These are phyloP conservation scores for Sequoiadendron giganteum DNA, from an alignment of 75 land plant species.

Conservation along the genomic window DNA sequence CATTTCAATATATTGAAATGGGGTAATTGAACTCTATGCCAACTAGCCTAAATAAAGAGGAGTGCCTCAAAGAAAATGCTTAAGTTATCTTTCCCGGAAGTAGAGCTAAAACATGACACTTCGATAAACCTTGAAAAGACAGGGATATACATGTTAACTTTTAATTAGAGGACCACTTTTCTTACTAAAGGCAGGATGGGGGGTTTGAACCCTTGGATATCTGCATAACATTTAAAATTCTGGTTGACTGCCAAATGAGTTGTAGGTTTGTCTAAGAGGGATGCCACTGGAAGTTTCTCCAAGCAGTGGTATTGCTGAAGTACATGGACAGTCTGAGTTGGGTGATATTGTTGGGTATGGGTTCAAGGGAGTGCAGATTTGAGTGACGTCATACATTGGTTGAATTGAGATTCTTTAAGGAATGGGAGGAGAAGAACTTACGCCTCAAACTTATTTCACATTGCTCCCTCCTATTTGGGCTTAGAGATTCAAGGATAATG, in stretches of 20 bases:
- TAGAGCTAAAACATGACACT: no score
- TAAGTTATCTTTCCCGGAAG: no score
- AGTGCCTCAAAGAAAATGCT: not conserved
- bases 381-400: not conserved
- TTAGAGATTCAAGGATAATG: not conserved
- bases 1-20: no score
- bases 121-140: no score
- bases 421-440: not conserved
- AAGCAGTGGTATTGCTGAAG: not conserved
- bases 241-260: not conserved
- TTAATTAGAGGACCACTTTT: no score
- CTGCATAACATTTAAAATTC: not conserved
- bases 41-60: not conserved
- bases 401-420: not conserved
- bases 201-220: not conserved
- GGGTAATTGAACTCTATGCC: no score
- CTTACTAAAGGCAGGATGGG: no score
- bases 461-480: not conserved
- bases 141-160: no score
- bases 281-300: not conserved
- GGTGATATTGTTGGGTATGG: not conserved
- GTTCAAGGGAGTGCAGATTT: not conserved
- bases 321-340: not conserved
- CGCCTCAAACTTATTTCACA: not conserved
- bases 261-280: not conserved